Evolutionary conservation across 1,284 basidiomycete species (phyloP), one percentile per base, ranked within the genome.

Genomic region (Cryptococcus neoformans): DNA sequence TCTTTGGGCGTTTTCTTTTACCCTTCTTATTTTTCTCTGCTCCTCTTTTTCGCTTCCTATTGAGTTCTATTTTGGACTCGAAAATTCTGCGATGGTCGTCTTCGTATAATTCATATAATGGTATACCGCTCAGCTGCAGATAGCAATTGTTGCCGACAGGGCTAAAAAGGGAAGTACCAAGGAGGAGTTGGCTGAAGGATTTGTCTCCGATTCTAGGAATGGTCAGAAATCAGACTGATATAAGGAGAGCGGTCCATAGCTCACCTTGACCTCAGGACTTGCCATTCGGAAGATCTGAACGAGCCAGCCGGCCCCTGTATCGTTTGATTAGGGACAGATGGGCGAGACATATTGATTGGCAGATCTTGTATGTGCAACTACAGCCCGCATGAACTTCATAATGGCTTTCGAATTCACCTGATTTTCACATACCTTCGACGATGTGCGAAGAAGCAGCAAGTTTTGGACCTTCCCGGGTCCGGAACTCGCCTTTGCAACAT

Each of bases 111-210:
- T 70, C 66, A 54, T 72, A 69, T 3, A 82, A 53, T 2, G 80
- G 78, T 4, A 41, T 28, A 1, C 81, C 81, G 14, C 73, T 77
- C 5, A 82, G 61, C 59, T 83, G 81, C 8, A 77, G 62, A 56
- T 68, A 80, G 66, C 79, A 81, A 53, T 75, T 79, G 53, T 80
- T 79, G 5, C 70, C 63, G 3, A 82, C 62, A 0, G 78, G 75
- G 0, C 77, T 55, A 59, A 79, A 82, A 34, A 81, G 42, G 6
- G 79, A 77, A 4, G 77, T 72, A 28, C 69, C 52, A 7, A 77
- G 65, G 9, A 83, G 66, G n/a, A 83, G 62, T 49, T 78, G 70
- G 6, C 72, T 59, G 53, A 83, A 78, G 0, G 67, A 61, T 6
- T 66, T 64, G 17, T 78, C 70, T 0, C 81, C 81, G 16, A 81